Percentiles rank a stretch among this genome's conserved stretches.
Evolutionary conservation across 1,284 basidiomycete genomes (phyloP).

Genomic region (Sporisorium exsertum): DNA sequence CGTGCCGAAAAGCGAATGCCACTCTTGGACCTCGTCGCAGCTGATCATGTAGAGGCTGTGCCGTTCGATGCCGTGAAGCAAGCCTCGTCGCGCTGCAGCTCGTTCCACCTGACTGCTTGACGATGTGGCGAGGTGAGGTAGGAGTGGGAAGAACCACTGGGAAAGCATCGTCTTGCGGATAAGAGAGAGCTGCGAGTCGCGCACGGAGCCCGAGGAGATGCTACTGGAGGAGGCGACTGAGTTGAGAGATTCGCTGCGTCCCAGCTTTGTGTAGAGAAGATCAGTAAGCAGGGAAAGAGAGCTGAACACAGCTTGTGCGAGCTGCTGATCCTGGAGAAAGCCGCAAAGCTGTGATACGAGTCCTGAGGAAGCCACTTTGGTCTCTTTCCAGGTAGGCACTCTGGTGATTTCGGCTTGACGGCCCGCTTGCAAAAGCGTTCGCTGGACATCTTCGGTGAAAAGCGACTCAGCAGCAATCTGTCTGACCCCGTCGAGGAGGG

Average conservation of each 20-base stretch:
- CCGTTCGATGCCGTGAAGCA: constrained; percentile 38
- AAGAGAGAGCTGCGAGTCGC: constrained; percentile 33
- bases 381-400: constrained; percentile 14
- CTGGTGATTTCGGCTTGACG: constrained; percentile 16
- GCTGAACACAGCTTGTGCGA: constrained; percentile 11
- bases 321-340: constrained; percentile 14
- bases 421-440: constrained; percentile 30
- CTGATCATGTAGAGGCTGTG: constrained; percentile 29
- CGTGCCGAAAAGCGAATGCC: constrained; percentile 36
- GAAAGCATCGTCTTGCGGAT: constrained; percentile 47
- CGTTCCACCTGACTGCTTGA: neutral
- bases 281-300: constrained; percentile 17
- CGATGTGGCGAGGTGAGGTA: constrained; percentile 21
- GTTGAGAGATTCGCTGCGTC: constrained; percentile 35
- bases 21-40: constrained; percentile 38
- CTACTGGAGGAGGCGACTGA: constrained; percentile 25
- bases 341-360: constrained; percentile 16
- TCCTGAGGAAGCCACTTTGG: constrained; percentile 5
- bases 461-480: constrained; percentile 43
- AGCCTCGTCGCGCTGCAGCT: constrained; percentile 23
- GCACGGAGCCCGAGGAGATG: constrained; percentile 21
- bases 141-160: constrained; percentile 34
- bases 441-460: constrained; percentile 43
- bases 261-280: constrained; percentile 24
- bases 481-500: constrained; percentile 20